Conservation (phyloP, 176 grass and related monocot species). For the Aegilops umbellulata region DNA sequence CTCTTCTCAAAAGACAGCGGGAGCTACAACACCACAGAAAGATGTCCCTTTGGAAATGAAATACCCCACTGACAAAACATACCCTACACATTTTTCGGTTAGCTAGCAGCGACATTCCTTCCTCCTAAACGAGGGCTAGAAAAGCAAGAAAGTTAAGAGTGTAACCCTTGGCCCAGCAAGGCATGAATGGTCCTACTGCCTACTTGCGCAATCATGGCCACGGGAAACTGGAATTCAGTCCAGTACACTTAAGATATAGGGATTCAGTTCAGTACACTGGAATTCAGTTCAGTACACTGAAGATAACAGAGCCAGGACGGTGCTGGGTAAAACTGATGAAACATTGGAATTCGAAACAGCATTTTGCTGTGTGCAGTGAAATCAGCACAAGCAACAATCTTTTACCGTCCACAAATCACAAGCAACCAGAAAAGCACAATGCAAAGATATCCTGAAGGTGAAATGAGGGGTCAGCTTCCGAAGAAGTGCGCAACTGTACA, state of each 20-base stretch:
- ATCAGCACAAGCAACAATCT: not conserved
- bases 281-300: slow-evolving; percentile 21
- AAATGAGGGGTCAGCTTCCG: not conserved
- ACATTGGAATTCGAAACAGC: not conserved
- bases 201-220: slow-evolving; percentile 27
- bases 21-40: slow-evolving; percentile 26
- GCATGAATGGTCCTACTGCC: slow-evolving; percentile 34
- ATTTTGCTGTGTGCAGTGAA: not conserved
- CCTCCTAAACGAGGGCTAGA: slow-evolving; percentile 18
- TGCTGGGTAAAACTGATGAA: not conserved
- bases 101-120: slow-evolving; percentile 30
- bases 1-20: slow-evolving; percentile 14
- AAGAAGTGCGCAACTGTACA: not conserved
- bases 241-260: slow-evolving; percentile 3
- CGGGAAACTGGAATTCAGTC: slow-evolving; percentile 11
- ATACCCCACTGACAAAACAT: slow-evolving; percentile 38
- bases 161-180: slow-evolving; percentile 30
- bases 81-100: slow-evolving; percentile 33
- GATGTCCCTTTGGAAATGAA: slow-evolving; percentile 34
- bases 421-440: not conserved
- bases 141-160: slow-evolving; percentile 38
- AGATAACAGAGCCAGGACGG: slow-evolving; percentile 9
- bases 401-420: not conserved
- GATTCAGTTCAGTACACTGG: slow-evolving; percentile 15
- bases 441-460: not conserved